Evolutionary conservation across 1,139 yeast species (phyloP).

Genomic region (Geotrichum reessii): DNA sequence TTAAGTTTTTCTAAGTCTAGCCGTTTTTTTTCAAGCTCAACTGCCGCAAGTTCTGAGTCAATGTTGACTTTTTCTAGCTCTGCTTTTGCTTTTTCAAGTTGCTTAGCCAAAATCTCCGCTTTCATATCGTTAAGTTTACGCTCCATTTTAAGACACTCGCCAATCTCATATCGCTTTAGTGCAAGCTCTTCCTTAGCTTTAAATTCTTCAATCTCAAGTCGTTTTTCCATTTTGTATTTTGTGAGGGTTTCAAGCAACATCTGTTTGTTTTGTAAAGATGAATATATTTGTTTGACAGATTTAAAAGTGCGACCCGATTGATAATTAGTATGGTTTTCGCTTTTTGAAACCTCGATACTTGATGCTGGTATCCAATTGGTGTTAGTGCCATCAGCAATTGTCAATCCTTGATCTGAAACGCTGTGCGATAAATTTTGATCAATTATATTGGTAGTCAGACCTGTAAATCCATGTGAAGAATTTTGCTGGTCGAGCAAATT

Average conservation of each 20-base stretch:
- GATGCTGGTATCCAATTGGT: not conserved
- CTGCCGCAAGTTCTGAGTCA: constrained; percentile 4
- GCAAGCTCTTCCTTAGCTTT: constrained; percentile 8
- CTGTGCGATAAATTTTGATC: not conserved
- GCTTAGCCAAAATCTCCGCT: constrained; percentile 5
- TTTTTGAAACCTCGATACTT: not conserved
- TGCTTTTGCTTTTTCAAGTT: constrained; percentile 11
- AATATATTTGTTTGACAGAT: not conserved
- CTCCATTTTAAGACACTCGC: constrained; percentile 8
- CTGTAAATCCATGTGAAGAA: not conserved
- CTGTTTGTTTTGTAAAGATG: not conserved
- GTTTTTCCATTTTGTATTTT: not conserved
- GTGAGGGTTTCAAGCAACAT: not conserved
- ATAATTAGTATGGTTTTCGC: too few relatives aligned
- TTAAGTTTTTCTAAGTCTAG: not conserved
- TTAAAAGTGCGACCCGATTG: not conserved
- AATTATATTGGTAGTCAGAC: not conserved
- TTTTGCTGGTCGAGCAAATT: not conserved
- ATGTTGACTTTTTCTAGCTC: constrained; percentile 6
- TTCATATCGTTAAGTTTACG: not conserved
- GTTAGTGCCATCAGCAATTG: not conserved
- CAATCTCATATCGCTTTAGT: constrained; percentile 1
- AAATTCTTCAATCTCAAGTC: constrained; percentile 8
- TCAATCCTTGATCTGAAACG: not conserved
- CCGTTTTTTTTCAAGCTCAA: constrained; percentile 6